These are phyloP conservation scores for Fibroporia radiculosa DNA, from an alignment of 768 basidiomycete genomes.

Conservation along the genomic window DNA sequence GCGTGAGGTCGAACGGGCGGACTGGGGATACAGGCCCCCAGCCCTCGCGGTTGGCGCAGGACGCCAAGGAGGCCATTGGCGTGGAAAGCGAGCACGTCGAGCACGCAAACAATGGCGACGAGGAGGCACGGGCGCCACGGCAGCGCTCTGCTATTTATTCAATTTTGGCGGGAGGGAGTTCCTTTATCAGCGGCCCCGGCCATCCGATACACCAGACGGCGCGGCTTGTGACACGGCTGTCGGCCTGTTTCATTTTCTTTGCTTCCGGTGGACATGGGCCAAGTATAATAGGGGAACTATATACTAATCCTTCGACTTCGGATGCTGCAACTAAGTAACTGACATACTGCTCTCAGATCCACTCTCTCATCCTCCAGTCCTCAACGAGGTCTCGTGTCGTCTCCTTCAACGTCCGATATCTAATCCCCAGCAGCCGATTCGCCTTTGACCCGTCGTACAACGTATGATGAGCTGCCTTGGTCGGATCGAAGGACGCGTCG, in stretches of 20 bases:
- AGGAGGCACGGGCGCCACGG: background rate
- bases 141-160: too few species aligned
- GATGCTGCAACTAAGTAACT: too few species aligned
- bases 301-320: too few species aligned
- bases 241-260: too few species aligned
- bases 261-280: too few species aligned
- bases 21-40: constrained; percentile 52
- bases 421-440: constrained; percentile 13
- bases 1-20: constrained; percentile 69
- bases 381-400: constrained; percentile 14
- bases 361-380: constrained; percentile 18
- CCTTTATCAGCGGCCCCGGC: too few species aligned
- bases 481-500: constrained; percentile 11
- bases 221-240: too few species aligned
- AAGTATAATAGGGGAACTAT: too few species aligned
- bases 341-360: too few species aligned
- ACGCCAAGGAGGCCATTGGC: constrained; percentile 12
- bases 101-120: constrained; percentile 17
- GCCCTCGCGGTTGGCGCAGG: constrained; percentile 53
- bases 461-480: constrained; percentile 16
- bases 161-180: too few species aligned
- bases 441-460: constrained; percentile 30
- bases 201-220: too few species aligned
- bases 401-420: constrained; percentile 16
- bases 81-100: constrained; percentile 17